phyloP scores from a whole-genome alignment of 2,329 filamentous ascomycete genomes.

The Seiridium unicorne region DNA sequence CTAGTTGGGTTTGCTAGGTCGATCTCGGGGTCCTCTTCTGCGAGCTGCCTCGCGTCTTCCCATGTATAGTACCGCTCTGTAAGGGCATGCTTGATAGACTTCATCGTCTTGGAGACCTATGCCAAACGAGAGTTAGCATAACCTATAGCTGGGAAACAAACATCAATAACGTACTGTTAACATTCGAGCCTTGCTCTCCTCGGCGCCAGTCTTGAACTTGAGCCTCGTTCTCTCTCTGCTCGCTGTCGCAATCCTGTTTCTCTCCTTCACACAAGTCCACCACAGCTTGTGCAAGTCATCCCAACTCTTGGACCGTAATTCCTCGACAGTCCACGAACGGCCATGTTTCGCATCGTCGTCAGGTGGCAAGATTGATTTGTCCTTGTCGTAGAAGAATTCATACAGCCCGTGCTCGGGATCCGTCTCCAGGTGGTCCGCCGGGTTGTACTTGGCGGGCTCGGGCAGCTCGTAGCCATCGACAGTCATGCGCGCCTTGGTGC shows the following conservation, averaged over 20 bases:
- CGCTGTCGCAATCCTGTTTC: conserved; percentile 84
- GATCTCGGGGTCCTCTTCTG: conserved; percentile 65
- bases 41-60: conserved; percentile 70
- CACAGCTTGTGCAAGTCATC: conserved; percentile 89
- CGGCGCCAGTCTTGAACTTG: conserved; percentile 70
- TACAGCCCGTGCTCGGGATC: conserved; percentile 84
- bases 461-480: conserved; percentile 73
- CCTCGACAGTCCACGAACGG: conserved; percentile 78
- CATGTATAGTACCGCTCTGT: conserved; percentile 89
- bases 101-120: conserved; percentile 76
- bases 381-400: conserved; percentile 80
- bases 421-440: conserved; percentile 47
- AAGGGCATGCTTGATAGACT: conserved; percentile 77
- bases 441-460: conserved; percentile 64
- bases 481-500: conserved; percentile 70
- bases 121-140: background rate
- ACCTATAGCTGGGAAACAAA: background rate
- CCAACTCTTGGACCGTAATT: conserved; percentile 87
- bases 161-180: conserved; percentile 54
- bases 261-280: conserved; percentile 92
- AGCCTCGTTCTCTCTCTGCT: conserved; percentile 65
- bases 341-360: conserved; percentile 72
- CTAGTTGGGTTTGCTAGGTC: conserved; percentile 51
- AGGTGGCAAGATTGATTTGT: conserved; percentile 68
- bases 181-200: conserved; percentile 64